Evolutionary conservation across 2,329 filamentous ascomycete species (phyloP).

Genomic region (Aspergillus alliaceus): DNA sequence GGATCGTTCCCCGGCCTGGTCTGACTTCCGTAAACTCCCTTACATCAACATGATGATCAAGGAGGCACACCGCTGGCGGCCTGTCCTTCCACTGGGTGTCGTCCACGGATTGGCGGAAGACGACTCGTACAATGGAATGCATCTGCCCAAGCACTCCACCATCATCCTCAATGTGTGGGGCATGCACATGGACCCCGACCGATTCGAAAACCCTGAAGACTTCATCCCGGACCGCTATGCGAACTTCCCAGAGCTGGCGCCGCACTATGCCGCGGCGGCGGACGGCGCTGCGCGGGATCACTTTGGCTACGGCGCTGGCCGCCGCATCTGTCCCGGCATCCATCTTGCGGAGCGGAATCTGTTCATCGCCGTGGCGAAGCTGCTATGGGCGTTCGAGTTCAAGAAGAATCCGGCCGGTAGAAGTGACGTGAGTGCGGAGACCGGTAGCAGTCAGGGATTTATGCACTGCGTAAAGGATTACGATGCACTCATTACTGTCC

Average conservation of each 20-base stretch:
- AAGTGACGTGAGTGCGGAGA: background rate
- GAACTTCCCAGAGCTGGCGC: conserved; percentile 30
- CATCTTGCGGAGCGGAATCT: conserved; percentile 35
- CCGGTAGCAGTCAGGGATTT: background rate
- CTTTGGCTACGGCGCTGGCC: conserved; percentile 24
- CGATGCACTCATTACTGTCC: background rate
- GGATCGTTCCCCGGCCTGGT: conserved; percentile 49
- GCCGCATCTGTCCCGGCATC: conserved; percentile 34
- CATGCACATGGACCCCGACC: conserved; percentile 34
- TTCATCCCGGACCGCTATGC: conserved; percentile 33
- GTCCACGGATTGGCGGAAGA: conserved; percentile 27
- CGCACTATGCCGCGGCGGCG: conserved; percentile 35
- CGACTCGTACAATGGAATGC: conserved; percentile 43
- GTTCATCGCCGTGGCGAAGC: conserved; percentile 26
- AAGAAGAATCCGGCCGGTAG: background rate
- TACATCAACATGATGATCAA: conserved; percentile 56
- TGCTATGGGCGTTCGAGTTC: conserved; percentile 33
- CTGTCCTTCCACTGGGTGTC: conserved; percentile 24
- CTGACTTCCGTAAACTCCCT: conserved; percentile 22
- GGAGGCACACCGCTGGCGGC: conserved; percentile 58
- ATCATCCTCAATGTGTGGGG: conserved; percentile 53
- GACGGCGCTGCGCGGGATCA: conserved; percentile 38
- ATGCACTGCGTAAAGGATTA: background rate
- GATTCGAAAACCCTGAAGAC: conserved; percentile 24
- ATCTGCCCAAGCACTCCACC: conserved; percentile 47